A percentile compares a stretch with the other conserved stretches of the same genome.
Conservation (phyloP, 1,284 basidiomycete species). For the Lentinus polychrous region DNA sequence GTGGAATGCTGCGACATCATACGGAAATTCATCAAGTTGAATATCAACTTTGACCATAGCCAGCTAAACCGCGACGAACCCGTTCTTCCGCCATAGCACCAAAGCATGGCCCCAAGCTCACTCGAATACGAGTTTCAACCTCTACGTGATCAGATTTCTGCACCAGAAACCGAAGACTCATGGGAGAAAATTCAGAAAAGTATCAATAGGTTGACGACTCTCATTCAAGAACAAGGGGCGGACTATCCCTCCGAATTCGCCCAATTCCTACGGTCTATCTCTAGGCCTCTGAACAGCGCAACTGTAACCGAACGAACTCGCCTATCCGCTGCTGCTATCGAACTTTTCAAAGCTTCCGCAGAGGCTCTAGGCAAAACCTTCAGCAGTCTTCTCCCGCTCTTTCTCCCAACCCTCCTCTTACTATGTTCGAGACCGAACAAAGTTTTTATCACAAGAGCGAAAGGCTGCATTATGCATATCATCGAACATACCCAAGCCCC, state of each 20-base stretch:
- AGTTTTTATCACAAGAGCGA: constrained; percentile 64
- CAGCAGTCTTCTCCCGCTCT: constrained; percentile 60
- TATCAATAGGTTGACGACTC: constrained; percentile 43
- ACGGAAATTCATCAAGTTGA: too few species aligned
- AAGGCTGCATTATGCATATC: constrained; percentile 50
- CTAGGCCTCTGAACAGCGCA: constrained; percentile 50
- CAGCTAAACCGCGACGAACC: too few species aligned
- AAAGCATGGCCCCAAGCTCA: too few species aligned
- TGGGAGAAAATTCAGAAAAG: constrained; percentile 72
- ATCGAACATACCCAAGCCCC: constrained; percentile 70
- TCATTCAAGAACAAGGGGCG: constrained; percentile 53
- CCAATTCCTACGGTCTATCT: constrained; percentile 44
- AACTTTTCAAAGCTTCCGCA: constrained; percentile 52
- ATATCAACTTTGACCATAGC: too few species aligned
- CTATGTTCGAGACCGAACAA: constrained; percentile 79
- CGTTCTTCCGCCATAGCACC: too few species aligned
- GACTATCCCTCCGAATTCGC: constrained; percentile 53
- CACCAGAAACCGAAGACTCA: constrained; percentile 75
- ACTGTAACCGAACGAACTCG: constrained; percentile 74
- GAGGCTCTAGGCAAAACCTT: constrained; percentile 55
- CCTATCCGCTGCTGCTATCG: constrained; percentile 66
- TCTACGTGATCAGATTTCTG: constrained; percentile 30
- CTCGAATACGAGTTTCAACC: constrained; percentile 11
- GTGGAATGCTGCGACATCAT: too few species aligned
- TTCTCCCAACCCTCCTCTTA: constrained; percentile 61